phyloP scores from a whole-genome alignment of 345 rosid genomes.

The Syzygium aqueum region DNA sequence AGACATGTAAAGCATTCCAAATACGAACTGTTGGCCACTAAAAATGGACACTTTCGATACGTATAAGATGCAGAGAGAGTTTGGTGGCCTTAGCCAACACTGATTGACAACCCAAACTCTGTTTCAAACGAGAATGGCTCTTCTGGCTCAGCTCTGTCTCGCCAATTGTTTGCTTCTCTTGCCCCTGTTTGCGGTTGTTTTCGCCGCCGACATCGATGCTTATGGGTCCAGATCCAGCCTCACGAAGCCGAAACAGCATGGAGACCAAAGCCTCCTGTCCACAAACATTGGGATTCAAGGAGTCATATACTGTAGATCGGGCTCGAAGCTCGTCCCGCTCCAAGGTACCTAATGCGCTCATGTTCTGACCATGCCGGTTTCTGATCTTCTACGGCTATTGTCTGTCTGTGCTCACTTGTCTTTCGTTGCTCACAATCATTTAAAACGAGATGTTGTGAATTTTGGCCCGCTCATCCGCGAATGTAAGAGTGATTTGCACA shows the following conservation, averaged over 20 bases:
- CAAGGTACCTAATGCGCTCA: slow-evolving; percentile 23
- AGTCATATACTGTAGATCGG: slow-evolving; percentile 43
- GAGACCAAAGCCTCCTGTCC: slow-evolving; percentile 21
- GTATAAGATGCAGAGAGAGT: neutral
- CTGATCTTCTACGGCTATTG: neutral
- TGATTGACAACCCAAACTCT: neutral
- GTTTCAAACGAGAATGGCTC: neutral
- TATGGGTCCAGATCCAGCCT: neutral
- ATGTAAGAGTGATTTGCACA: neutral
- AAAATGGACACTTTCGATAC: neutral
- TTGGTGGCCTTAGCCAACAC: neutral
- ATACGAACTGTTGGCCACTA: neutral
- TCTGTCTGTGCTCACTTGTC: neutral
- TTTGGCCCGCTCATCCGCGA: neutral
- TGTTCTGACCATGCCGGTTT: neutral
- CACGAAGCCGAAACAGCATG: slow-evolving; percentile 3
- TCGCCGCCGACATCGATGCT: neutral
- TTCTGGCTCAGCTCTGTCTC: neutral
- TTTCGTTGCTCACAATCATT: neutral
- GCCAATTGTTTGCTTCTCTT: neutral
- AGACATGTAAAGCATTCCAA: neutral
- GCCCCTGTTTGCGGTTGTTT: neutral
- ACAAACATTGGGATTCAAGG: slow-evolving; percentile 50
- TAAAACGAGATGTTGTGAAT: neutral
- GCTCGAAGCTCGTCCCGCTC: slow-evolving; percentile 27